These are phyloP conservation scores for Aciculosporium take DNA, from an alignment of 2,329 filamentous ascomycete genomes.

Conservation along the genomic window DNA sequence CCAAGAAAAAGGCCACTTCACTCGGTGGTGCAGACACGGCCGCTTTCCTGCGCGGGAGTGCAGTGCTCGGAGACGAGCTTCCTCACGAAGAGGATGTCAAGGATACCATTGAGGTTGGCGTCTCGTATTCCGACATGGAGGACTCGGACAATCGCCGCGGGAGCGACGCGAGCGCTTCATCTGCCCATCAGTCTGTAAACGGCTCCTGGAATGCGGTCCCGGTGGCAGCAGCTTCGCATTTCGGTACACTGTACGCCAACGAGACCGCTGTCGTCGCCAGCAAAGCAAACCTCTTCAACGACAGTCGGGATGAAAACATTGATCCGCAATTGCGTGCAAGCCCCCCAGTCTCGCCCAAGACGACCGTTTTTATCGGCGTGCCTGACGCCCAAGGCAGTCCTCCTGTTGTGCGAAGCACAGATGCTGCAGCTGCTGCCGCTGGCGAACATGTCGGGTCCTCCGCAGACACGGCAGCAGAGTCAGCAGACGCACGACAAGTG, in stretches of 20 bases:
- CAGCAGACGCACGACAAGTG: background rate
- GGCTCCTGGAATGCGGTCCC: constrained; percentile 10
- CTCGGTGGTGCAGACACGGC: constrained; percentile 22
- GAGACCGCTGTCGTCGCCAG: background rate
- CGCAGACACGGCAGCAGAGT: background rate
- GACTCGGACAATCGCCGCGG: constrained; percentile 16
- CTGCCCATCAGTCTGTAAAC: constrained; percentile 12
- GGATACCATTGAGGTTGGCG: constrained; percentile 44
- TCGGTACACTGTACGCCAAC: background rate
- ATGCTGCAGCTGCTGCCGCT: background rate
- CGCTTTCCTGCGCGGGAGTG: constrained; percentile 21
- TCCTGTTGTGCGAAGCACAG: background rate
- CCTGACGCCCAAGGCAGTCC: background rate
- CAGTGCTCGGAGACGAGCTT: too few relatives aligned
- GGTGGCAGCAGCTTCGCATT: constrained; percentile 4
- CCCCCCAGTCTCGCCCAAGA: background rate
- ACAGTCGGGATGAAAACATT: constrained; percentile 2
- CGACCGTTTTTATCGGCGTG: background rate
- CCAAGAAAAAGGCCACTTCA: constrained; percentile 24
- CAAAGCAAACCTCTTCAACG: background rate
- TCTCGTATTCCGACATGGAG: constrained; percentile 21
- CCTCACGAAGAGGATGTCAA: constrained; percentile 35
- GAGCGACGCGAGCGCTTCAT: constrained; percentile 16
- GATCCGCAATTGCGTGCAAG: constrained; percentile 6
- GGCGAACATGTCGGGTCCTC: background rate